Evolutionary conservation across 2,329 filamentous ascomycete genomes (phyloP).

Genomic region (Ceratocystis diversiconidia): DNA sequence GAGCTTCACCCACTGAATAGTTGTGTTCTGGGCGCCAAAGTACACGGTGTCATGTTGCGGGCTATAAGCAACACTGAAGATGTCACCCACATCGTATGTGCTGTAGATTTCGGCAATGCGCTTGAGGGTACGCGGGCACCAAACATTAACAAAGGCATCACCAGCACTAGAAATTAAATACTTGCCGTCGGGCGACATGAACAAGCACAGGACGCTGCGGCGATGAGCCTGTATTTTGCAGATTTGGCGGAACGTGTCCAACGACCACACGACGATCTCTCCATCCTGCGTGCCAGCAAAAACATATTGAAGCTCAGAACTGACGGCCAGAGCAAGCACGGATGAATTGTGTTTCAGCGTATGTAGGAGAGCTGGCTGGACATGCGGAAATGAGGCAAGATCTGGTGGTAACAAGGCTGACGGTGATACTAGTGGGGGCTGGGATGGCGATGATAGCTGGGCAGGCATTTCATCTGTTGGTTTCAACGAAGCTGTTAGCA

Average conservation of each 20-base stretch:
- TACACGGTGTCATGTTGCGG: constrained; percentile 67
- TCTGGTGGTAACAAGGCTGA: constrained; percentile 2
- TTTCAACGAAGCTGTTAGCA: not conserved
- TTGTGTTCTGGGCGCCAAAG: constrained; percentile 85
- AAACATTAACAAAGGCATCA: constrained; percentile 88
- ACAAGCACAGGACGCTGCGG: constrained; percentile 76
- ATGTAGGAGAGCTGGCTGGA: constrained; percentile 42
- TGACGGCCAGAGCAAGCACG: constrained; percentile 70
- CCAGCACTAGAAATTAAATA: constrained; percentile 86
- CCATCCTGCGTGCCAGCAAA: constrained; percentile 89
- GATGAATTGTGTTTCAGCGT: constrained; percentile 63
- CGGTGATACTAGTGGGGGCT: not conserved
- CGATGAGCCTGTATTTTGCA: constrained; percentile 75
- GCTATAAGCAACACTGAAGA: constrained; percentile 91
- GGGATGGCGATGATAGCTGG: constrained; percentile 1
- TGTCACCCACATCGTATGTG: constrained; percentile 83
- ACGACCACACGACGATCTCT: constrained; percentile 81
- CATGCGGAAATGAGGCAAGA: constrained; percentile 4
- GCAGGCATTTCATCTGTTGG: not conserved
- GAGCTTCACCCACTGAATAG: constrained; percentile 82
- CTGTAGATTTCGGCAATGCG: constrained; percentile 84
- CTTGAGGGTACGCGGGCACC: constrained; percentile 63
- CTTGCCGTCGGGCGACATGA: constrained; percentile 57
- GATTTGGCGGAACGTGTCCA: constrained; percentile 73
- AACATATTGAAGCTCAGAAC: constrained; percentile 60